These are phyloP conservation scores for Hypoxylon sp. DNA, from an alignment of 2,329 filamentous ascomycete genomes.

Conservation along the genomic window DNA sequence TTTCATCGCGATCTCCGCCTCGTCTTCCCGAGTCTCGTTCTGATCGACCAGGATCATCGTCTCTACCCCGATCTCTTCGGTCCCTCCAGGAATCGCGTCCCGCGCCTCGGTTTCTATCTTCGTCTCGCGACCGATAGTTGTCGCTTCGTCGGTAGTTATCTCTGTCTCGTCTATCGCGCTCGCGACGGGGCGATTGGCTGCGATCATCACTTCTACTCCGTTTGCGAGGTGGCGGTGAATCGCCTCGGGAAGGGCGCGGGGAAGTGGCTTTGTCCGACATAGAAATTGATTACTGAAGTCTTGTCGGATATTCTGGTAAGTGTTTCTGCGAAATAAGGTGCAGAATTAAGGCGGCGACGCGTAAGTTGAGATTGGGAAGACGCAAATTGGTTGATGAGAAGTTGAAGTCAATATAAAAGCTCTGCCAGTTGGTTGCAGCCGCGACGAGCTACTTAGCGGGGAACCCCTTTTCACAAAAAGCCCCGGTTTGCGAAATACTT, in stretches of 20 bases:
- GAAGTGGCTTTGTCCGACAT: constrained; percentile 49
- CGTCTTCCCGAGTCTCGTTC: constrained; percentile 26
- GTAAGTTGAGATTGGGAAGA: constrained; percentile 4
- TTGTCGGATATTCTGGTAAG: constrained; percentile 4
- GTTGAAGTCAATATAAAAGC: neutral
- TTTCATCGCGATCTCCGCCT: constrained; percentile 23
- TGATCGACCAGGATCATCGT: constrained; percentile 12
- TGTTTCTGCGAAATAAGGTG: neutral
- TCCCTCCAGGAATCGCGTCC: constrained; percentile 30
- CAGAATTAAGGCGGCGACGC: neutral
- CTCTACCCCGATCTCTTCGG: constrained; percentile 28
- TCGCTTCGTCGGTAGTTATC: constrained; percentile 43
- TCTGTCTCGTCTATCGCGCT: constrained; percentile 40
- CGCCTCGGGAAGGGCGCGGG: constrained; percentile 40
- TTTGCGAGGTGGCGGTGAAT: constrained; percentile 48
- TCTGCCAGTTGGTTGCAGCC: neutral
- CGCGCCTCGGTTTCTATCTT: constrained; percentile 22
- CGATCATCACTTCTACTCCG: constrained; percentile 46
- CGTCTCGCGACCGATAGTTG: constrained; percentile 45
- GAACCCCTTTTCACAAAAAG: too few species aligned
- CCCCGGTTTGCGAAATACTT: too few species aligned
- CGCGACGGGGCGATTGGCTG: constrained; percentile 51
- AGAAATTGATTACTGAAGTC: neutral
- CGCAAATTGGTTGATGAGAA: neutral
- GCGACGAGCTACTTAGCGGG: neutral